These are phyloP conservation scores for Fusarium keratoplasticum DNA, from an alignment of 2,329 filamentous ascomycete species.

Conservation along the genomic window DNA sequence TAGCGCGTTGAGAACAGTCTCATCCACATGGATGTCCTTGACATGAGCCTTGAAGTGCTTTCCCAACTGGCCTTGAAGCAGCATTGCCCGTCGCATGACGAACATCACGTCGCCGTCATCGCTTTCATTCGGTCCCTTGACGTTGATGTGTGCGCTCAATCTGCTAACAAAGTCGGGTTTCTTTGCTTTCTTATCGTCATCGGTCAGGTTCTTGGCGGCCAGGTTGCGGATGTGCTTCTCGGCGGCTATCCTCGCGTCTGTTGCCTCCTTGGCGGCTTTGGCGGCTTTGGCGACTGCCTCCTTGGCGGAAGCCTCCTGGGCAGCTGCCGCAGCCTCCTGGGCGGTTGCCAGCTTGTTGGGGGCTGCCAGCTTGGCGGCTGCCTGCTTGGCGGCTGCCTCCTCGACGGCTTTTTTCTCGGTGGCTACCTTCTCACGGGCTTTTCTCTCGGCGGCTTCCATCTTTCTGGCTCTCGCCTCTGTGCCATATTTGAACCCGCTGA, in stretches of 20 bases:
- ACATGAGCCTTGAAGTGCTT: background rate
- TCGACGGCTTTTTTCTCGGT: no score
- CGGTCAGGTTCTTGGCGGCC: no score
- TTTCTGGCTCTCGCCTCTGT: no score
- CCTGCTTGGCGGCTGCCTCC: no score
- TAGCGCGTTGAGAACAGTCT: background rate
- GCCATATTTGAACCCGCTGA: background rate
- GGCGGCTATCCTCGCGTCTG: background rate
- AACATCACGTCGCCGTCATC: background rate
- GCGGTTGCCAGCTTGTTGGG: no score
- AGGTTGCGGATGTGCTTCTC: no score
- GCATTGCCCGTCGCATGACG: background rate
- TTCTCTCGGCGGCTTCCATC: no score
- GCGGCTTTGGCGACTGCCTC: no score
- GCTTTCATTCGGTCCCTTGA: background rate
- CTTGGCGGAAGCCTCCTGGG: no score
- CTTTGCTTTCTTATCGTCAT: background rate
- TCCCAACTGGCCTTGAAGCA: background rate
- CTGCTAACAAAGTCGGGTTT: constrained; percentile 7
- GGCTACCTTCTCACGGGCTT: no score
- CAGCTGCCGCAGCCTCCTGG: no score
- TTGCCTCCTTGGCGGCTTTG: background rate
- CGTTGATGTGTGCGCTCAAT: background rate
- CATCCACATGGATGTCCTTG: background rate
- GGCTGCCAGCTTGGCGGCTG: no score